Conservation (phyloP, 805 yeast species). For the Schwanniomyces sp. region DNA sequence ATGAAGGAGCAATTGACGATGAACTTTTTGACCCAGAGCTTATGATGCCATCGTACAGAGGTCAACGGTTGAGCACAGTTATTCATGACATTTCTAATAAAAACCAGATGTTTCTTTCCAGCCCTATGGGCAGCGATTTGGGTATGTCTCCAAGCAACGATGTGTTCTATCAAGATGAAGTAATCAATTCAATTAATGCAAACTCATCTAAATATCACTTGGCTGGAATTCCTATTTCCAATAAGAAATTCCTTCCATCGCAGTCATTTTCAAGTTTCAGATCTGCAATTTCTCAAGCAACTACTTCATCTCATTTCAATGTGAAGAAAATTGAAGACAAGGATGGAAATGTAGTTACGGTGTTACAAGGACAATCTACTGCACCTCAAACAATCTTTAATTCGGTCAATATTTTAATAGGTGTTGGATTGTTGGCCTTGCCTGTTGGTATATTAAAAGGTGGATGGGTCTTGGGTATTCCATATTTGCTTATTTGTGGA, state of each 20-base stretch:
- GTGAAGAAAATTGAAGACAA: conserved; percentile 65
- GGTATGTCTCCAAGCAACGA: conserved; percentile 21
- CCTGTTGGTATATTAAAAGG: conserved; percentile 65
- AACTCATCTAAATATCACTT: conserved; percentile 20
- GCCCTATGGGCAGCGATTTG: conserved; percentile 8
- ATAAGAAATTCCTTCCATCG: conserved; percentile 32
- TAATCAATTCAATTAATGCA: conserved; percentile 22
- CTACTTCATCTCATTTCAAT: conserved; percentile 51
- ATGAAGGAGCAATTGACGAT: conserved; percentile 41
- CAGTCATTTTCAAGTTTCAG: conserved; percentile 46
- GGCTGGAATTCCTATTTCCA: conserved; percentile 19
- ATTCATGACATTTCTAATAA: conserved; percentile 36
- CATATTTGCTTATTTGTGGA: conserved; percentile 61
- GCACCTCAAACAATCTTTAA: conserved; percentile 78
- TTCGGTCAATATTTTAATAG: conserved; percentile 67
- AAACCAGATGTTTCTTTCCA: conserved; percentile 17
- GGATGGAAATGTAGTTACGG: conserved; percentile 69
- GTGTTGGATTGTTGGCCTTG: conserved; percentile 65
- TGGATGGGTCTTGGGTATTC: conserved; percentile 66
- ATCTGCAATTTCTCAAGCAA: conserved; percentile 30
- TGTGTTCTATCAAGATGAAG: conserved; percentile 41
- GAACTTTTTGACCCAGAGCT: conserved; percentile 69
- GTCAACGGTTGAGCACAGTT: conserved; percentile 63
- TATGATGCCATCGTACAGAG: conserved; percentile 62
- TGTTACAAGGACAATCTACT: conserved; percentile 78